phyloP scores from a whole-genome alignment of 169 alveolate species.

The Eimeria nieschulzi region DNA sequence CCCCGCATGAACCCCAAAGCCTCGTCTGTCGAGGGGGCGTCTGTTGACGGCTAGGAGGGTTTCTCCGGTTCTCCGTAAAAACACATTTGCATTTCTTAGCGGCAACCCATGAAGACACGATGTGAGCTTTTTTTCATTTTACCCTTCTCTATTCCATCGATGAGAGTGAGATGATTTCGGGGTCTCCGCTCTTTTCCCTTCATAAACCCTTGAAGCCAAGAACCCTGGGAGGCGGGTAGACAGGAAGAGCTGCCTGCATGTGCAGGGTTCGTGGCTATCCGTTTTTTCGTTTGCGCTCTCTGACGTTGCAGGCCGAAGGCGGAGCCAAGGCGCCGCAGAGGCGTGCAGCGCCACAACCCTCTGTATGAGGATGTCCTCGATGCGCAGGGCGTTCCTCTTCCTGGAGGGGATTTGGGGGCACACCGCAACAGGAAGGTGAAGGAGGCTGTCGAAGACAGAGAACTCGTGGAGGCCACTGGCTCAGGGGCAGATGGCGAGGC shows the following conservation, averaged over 20 bases:
- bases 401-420: conserved; percentile 5
- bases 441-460: conserved; percentile 20
- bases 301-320: conserved; percentile 71
- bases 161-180: no score
- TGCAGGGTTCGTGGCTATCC: neutral
- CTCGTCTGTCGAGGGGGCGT: no score
- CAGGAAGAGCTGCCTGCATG: no score
- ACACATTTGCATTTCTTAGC: neutral
- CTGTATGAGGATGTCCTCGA: conserved; percentile 62
- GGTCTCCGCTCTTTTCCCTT: no score
- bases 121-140: no score
- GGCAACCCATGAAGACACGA: conserved; percentile 6
- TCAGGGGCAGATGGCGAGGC: conserved; percentile 29
- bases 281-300: no score
- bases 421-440: conserved; percentile 3
- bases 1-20: no score
- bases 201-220: no score
- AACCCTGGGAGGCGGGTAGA: no score
- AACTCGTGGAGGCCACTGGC: neutral
- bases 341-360: conserved; percentile 68
- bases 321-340: conserved; percentile 54
- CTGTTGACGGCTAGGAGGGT: no score
- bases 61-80: neutral
- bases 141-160: no score
- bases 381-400: conserved; percentile 45